Conservation (phyloP, 768 basidiomycete species). For the Serendipita sp. region DNA sequence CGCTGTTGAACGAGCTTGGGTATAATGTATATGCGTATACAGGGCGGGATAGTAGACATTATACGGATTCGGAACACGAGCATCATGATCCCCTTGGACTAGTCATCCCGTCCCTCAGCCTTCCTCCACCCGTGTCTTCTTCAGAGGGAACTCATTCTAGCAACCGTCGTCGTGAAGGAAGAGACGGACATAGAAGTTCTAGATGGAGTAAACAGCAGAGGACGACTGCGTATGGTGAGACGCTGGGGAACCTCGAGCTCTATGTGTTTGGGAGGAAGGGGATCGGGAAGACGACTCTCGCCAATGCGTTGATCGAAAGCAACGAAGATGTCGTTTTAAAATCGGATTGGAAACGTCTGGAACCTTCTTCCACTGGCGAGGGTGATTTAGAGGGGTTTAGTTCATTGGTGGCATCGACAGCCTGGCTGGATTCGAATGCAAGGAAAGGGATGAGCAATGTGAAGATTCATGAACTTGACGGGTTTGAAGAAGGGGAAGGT, state of each 20-base stretch:
- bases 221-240: neutral
- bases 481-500: neutral
- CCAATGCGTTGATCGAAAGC: neutral
- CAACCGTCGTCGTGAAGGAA: neutral
- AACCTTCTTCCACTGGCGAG: neutral
- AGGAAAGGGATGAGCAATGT: neutral
- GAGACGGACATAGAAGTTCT: neutral
- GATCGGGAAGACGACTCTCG: neutral
- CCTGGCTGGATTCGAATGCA: neutral
- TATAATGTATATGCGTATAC: neutral
- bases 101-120: neutral
- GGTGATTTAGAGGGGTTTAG: no score
- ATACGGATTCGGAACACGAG: slow-evolving; percentile 1
- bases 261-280: neutral
- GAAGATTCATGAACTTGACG: neutral
- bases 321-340: neutral
- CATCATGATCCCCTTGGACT: neutral
- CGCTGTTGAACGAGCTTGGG: neutral
- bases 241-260: neutral
- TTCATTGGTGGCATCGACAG: neutral
- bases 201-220: neutral
- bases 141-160: neutral
- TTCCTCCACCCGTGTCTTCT: neutral
- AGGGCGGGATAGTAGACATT: neutral
- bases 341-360: neutral